phyloP scores from a whole-genome alignment of 257 asterid genomes.

The Solanum medicagineum region DNA sequence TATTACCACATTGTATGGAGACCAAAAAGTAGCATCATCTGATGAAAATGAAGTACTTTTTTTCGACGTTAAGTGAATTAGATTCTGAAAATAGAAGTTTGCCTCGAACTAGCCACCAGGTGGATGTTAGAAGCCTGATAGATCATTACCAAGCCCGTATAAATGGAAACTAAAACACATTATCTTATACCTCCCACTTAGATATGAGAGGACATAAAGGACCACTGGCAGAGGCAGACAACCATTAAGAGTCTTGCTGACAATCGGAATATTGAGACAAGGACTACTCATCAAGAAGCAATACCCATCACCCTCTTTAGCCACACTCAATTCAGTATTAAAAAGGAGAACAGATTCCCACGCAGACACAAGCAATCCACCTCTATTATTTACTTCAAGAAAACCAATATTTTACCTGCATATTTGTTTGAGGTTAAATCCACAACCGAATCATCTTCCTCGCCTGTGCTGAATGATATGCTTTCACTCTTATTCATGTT shows the following conservation, averaged over 20 bases:
- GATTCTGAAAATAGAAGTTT: background rate
- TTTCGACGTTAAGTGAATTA: background rate
- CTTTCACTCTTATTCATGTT: constrained; percentile 69
- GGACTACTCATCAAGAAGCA: background rate
- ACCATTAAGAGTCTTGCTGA: background rate
- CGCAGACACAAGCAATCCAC: background rate
- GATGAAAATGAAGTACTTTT: background rate
- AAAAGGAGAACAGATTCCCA: background rate
- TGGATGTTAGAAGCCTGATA: background rate
- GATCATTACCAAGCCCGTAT: background rate
- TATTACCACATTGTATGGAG: background rate
- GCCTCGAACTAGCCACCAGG: background rate
- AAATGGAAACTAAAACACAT: background rate
- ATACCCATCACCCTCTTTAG: background rate
- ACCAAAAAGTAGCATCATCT: background rate
- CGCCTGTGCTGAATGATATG: constrained; percentile 76
- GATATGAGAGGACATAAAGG: background rate
- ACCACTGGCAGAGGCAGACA: background rate
- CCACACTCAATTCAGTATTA: background rate
- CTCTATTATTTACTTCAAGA: background rate
- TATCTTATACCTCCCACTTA: background rate
- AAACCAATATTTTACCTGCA: constrained; percentile 38
- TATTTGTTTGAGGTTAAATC: constrained; percentile 95
- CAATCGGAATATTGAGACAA: background rate
- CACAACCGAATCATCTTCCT: constrained; percentile 69